phyloP scores from a whole-genome alignment of 2,329 filamentous ascomycete genomes.

The Capronia americana region DNA sequence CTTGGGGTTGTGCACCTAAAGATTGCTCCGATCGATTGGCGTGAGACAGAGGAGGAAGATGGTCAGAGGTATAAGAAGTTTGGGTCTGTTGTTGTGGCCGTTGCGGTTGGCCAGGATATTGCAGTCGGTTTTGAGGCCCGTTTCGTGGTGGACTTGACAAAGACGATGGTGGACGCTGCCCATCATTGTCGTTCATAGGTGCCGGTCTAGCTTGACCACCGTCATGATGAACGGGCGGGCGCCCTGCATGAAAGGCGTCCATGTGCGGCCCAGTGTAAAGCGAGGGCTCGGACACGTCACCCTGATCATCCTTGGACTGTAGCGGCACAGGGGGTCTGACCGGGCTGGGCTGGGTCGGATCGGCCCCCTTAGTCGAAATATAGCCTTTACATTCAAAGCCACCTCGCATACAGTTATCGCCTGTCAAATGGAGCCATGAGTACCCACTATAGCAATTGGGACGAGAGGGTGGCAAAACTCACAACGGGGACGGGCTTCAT shows the following conservation, averaged over 20 bases:
- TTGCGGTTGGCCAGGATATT: slow-evolving; percentile 33
- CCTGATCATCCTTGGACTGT: slow-evolving; percentile 76
- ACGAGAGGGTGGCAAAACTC: slow-evolving; percentile 49
- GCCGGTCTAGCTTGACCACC: slow-evolving; percentile 48
- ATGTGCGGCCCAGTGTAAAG: slow-evolving; percentile 24
- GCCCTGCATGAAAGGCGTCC: slow-evolving; percentile 18
- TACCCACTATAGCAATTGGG: not conserved
- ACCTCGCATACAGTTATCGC: slow-evolving; percentile 87
- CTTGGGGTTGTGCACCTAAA: slow-evolving; percentile 24
- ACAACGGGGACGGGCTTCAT: slow-evolving; percentile 93
- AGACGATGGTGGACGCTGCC: slow-evolving; percentile 51
- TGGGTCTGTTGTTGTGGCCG: slow-evolving; percentile 33
- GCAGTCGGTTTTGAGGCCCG: slow-evolving; percentile 33
- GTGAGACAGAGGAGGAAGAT: slow-evolving; percentile 38
- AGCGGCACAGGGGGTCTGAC: slow-evolving; percentile 74
- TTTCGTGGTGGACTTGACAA: slow-evolving; percentile 49
- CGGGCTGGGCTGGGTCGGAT: slow-evolving; percentile 74
- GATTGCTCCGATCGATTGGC: slow-evolving; percentile 31
- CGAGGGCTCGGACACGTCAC: slow-evolving; percentile 43
- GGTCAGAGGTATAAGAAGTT: slow-evolving; percentile 32
- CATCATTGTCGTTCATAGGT: slow-evolving; percentile 48
- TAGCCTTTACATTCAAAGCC: slow-evolving; percentile 93
- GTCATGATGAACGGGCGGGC: slow-evolving; percentile 46
- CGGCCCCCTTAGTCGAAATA: slow-evolving; percentile 72
- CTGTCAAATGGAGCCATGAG: slow-evolving; percentile 51